Evolutionary conservation across 2,329 filamentous ascomycete species (phyloP).

Genomic region (Alternaria longipes): DNA sequence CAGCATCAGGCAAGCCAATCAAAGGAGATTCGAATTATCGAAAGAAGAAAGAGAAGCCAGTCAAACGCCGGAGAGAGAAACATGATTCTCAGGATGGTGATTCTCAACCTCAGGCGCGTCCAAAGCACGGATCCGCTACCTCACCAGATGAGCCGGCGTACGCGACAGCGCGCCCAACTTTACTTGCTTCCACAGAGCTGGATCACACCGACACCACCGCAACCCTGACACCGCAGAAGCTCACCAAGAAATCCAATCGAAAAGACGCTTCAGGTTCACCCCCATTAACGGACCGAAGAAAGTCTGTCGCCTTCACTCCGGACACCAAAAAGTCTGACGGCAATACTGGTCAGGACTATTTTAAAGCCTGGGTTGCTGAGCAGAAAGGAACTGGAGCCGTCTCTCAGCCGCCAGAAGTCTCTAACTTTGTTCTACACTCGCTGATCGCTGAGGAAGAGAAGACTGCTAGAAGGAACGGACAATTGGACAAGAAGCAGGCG

Average conservation of each 20-base stretch:
- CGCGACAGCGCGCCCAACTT: conserved; percentile 26
- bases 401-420: conserved; percentile 34
- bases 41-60: conserved; percentile 41
- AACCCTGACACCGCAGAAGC: conserved; percentile 31
- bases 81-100: conserved; percentile 9
- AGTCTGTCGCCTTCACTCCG: conserved; percentile 71
- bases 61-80: conserved; percentile 29
- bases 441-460: conserved; percentile 25
- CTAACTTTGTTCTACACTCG: conserved; percentile 39
- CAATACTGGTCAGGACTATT: conserved; percentile 61
- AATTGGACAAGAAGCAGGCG: conserved; percentile 28
- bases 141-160: conserved; percentile 32
- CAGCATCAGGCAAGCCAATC: conserved; percentile 21
- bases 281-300: conserved; percentile 51
- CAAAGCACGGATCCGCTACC: conserved; percentile 25
- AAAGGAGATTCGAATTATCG: conserved; percentile 51
- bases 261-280: conserved; percentile 38
- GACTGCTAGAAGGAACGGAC: conserved; percentile 22
- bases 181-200: conserved; percentile 45
- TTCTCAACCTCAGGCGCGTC: conserved; percentile 15
- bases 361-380: conserved; percentile 59
- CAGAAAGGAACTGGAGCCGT: conserved; percentile 39
- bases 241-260: conserved; percentile 19
- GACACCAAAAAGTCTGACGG: conserved; percentile 69
- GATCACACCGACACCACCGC: conserved; percentile 21